Evolutionary conservation across 2,329 filamentous ascomycete genomes (phyloP), one percentile per base, ranked within the genome.

Genomic region (Sclerotinia minor): DNA sequence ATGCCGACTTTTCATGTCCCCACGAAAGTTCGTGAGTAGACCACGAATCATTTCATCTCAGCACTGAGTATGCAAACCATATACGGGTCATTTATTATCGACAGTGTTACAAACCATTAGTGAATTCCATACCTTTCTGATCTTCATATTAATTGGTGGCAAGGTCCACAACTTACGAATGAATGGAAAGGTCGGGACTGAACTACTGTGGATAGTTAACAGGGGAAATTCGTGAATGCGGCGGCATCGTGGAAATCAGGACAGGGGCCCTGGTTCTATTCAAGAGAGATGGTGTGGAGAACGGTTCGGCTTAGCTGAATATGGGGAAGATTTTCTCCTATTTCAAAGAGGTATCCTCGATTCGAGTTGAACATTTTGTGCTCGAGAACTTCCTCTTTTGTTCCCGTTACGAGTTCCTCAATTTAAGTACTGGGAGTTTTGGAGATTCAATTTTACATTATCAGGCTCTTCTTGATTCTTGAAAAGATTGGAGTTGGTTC

Each of bases 171-270:
- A 17, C 29, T 15, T 11, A 17, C 7, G 15, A 24, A 1, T 9
- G 2, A 21, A 26, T 49, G 45, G 29, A 21, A 19, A 19, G 3
- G 24, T 60, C 44, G 58, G 26, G 44, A 60, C 15, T 26, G 29
- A 41, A 41, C 38, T 26, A 13, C 15, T 21, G 9, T 29, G 5
- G 13, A 58, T 58, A n/a, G 17, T 9, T 3, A 17, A 38, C 45
- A 61, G 59, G 59, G 45, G n/a, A 38, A 6, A 24, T 24, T 5
- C 21, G 49, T 24, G 59, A 21, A 61, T 50, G 59, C 44, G 58
- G 44, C 41, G 11, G 11, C 38, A 41, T 41, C 38, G 8, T 35
- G 26, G 29, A 44, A 24, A 24, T 49, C 21, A 7, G n/a, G 19
- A 8, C 8, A 29, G 15, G n/a, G 58, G 45, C 7, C 15, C 21